Conservation (phyloP, 202 grass and related monocot species). For the Brachypodium distachyon region DNA sequence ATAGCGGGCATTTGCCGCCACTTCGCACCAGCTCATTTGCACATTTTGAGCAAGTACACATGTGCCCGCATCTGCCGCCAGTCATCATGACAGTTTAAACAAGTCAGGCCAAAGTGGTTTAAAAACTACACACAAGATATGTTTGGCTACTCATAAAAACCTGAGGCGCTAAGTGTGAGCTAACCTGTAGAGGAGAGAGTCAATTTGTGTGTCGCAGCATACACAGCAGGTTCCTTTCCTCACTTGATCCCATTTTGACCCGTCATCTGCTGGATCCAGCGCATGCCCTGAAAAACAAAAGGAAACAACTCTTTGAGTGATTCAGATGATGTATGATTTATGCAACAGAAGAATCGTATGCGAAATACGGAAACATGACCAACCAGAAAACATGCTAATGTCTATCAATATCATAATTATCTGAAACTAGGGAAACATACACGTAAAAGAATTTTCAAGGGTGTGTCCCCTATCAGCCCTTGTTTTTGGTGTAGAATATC, state of each 20-base stretch:
- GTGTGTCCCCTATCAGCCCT: background rate
- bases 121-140: background rate
- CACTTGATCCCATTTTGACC: conserved; percentile 93
- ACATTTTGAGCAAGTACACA: conserved; percentile 98
- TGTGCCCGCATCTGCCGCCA: conserved; percentile 83
- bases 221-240: conserved; percentile 90
- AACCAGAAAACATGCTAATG: background rate
- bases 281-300: conserved; percentile 29
- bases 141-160: background rate
- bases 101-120: background rate
- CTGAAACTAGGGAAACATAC: background rate
- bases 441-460: background rate
- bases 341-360: background rate
- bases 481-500: background rate
- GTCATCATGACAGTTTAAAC: background rate
- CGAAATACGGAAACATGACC: background rate
- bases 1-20: conserved; percentile 91
- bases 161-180: background rate
- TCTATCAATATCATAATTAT: background rate
- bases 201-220: conserved; percentile 83
- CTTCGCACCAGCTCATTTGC: conserved; percentile 80
- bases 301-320: background rate
- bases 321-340: background rate
- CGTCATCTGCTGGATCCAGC: conserved; percentile 52
- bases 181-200: conserved; percentile 95